phyloP scores from a whole-genome alignment of 2,329 filamentous ascomycete species.

The Elsinoe batatas region DNA sequence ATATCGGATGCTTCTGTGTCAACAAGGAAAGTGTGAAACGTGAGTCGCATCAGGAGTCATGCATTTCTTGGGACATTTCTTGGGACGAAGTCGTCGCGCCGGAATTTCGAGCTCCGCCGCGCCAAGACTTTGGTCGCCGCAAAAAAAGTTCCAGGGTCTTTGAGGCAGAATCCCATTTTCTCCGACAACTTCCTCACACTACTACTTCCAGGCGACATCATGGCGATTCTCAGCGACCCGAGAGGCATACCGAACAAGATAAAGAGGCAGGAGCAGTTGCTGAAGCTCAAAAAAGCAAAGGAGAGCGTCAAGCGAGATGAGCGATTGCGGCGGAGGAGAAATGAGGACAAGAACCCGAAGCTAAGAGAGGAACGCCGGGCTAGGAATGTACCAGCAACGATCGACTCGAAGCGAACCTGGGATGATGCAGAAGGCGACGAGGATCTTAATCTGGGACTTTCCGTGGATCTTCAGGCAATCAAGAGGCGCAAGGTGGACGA shows the following conservation, averaged over 20 bases:
- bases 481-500: conserved; percentile 34
- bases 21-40: neutral
- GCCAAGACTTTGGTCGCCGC: conserved; percentile 8
- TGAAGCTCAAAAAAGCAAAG: conserved; percentile 67
- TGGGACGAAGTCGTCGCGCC: no score
- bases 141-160: conserved; percentile 20
- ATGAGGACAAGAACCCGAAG: conserved; percentile 74
- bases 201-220: conserved; percentile 13
- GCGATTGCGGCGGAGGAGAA: conserved; percentile 68
- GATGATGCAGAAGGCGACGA: conserved; percentile 45
- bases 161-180: conserved; percentile 36
- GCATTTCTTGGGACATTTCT: neutral
- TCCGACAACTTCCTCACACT: conserved; percentile 22
- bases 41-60: conserved; percentile 1
- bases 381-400: conserved; percentile 67
- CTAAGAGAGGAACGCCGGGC: conserved; percentile 63
- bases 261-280: conserved; percentile 64
- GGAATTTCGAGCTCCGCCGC: neutral
- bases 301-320: conserved; percentile 66
- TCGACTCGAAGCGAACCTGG: conserved; percentile 85
- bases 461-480: conserved; percentile 36
- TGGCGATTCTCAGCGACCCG: conserved; percentile 23
- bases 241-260: conserved; percentile 47
- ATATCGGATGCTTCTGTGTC: neutral
- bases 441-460: conserved; percentile 30